Evolutionary conservation across 495 filamentous ascomycete species (phyloP), one percentile per base, ranked within the genome.

Genomic region (Trichoderma asperelloides): DNA sequence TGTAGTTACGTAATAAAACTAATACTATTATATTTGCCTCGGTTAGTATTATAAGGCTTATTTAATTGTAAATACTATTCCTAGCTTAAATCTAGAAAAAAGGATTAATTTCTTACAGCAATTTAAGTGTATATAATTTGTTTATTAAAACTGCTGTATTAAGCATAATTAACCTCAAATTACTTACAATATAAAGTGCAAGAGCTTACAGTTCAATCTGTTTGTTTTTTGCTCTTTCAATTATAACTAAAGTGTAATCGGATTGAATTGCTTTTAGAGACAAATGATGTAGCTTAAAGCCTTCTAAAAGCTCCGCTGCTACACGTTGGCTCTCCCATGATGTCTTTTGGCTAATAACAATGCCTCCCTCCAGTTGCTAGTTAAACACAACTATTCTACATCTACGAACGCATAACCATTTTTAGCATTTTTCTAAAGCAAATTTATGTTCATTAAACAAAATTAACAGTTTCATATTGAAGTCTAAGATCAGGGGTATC

Each of bases 1-100:
- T 30, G 0, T 33, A 16, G 55, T 11, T 68, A 65, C 23, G 57
- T 49, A 25, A 37, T 69, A 25, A 60, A 62, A 47, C 63, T 30
- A 21, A 66, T 8, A 21, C 47, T 2, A 57, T n/a, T 40, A n/a
- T 47, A 64, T 64, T 39, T 40, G 47, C 47, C 45, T 47, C 3
- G 12, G 49, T n/a, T 55, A 47, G 43, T 2, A 30, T 39, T 62
- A 66, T 51, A 28, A 51, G 11, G 51, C 51, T 49, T 16, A 12
- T 45, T 49, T 33, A 68, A 7, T 30, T 65, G 11, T n/a, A 43
- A 43, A 16, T 37, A 64, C 13, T 57, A 15, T 13, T 3, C 12
- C 25, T 15, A 39, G n/a, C 5, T 21, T 25, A 21, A 16, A 65
- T 64, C 9, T 40, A 39, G 16, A 0, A 60, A 15, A 16, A 7